Conservation (phyloP, 345 rosid species). For the Moringa oleifera region DNA sequence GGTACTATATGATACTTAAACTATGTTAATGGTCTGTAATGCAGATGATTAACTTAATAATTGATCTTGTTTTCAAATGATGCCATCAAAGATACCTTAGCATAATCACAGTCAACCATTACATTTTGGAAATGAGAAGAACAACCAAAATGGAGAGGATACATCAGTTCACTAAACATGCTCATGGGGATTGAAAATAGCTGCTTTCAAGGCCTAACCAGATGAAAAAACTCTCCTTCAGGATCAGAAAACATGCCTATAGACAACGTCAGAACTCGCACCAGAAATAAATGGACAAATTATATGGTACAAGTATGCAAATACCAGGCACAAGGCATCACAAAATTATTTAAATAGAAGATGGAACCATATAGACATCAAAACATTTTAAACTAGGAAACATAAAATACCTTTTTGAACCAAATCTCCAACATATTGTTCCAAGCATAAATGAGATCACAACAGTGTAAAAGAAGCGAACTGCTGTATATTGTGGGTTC, state of each 20-base stretch:
- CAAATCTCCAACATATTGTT: constrained; percentile 93
- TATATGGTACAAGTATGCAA: neutral
- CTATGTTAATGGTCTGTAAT: neutral
- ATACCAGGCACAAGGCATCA: too few species aligned
- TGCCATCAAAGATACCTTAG: neutral
- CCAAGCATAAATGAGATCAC: constrained; percentile 94
- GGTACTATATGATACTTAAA: neutral
- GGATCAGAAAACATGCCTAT: too few species aligned
- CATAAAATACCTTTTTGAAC: constrained; percentile 59
- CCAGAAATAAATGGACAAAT: neutral
- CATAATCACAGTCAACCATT: neutral
- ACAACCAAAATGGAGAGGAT: too few species aligned
- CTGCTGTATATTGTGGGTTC: constrained; percentile 94
- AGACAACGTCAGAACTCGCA: too few species aligned
- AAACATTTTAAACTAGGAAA: neutral
- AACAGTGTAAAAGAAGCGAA: constrained; percentile 91
- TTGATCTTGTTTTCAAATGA: neutral
- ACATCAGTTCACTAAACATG: neutral
- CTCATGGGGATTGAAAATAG: neutral
- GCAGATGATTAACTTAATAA: neutral
- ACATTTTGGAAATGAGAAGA: too few species aligned
- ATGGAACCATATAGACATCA: neutral
- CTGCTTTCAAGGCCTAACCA: neutral
- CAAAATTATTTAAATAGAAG: too few species aligned
- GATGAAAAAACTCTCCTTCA: neutral